These are phyloP conservation scores for Blastobotrys chiropterorum DNA, from an alignment of 805 yeast genomes.

Conservation along the genomic window DNA sequence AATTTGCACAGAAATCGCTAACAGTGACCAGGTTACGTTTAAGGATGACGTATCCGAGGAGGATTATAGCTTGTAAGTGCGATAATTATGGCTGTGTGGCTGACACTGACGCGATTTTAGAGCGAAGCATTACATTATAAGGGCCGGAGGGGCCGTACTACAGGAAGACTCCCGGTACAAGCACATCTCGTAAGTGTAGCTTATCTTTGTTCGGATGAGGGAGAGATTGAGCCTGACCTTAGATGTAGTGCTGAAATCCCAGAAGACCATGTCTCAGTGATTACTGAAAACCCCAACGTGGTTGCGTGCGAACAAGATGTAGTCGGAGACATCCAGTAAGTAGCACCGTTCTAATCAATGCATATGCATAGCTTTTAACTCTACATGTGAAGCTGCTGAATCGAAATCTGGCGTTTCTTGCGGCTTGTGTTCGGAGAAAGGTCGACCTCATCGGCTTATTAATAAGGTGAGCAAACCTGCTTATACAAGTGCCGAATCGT, in stretches of 20 bases:
- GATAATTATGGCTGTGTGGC: background rate
- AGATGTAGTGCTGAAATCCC: background rate
- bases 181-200: background rate
- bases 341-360: background rate
- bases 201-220: background rate
- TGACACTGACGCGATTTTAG: background rate
- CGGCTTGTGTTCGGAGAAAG: no score
- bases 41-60: conserved; percentile 17
- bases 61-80: conserved; percentile 18
- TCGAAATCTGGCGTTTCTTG: no score
- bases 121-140: background rate
- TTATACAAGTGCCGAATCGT: no score
- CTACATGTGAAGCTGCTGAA: no score
- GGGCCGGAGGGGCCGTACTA: background rate
- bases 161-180: background rate
- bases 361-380: no score
- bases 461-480: no score
- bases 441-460: no score
- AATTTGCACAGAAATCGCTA: background rate
- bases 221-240: background rate
- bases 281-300: background rate
- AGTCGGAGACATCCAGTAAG: background rate
- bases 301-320: background rate
- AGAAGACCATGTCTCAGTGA: background rate
- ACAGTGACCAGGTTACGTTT: conserved; percentile 18